These are phyloP conservation scores for Elsinoe batatas DNA, from an alignment of 2,329 filamentous ascomycete genomes.

Conservation along the genomic window DNA sequence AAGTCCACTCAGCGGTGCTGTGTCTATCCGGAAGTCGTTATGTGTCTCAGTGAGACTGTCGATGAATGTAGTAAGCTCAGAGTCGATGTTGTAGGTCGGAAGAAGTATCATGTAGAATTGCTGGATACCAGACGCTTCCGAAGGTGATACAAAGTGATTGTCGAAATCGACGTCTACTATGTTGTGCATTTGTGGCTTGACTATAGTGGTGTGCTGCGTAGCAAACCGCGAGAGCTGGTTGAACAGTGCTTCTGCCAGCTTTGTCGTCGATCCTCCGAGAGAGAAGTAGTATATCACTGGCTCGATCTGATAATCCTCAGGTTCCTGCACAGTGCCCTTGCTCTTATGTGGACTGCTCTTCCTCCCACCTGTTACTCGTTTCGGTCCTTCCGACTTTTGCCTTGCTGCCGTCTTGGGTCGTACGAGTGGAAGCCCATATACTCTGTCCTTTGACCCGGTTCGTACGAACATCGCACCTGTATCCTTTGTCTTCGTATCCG, in stretches of 20 bases:
- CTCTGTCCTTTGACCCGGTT: not conserved
- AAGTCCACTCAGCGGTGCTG: conserved; percentile 63
- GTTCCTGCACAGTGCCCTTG: conserved; percentile 8
- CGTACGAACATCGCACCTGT: not conserved
- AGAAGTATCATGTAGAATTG: conserved; percentile 77
- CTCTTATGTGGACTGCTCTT: conserved; percentile 15
- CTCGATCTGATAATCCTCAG: conserved; percentile 40
- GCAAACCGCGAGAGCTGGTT: conserved; percentile 41
- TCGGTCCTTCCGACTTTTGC: conserved; percentile 18
- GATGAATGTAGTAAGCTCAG: conserved; percentile 77
- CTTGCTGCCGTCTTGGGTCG: not conserved
- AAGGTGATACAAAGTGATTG: conserved; percentile 75
- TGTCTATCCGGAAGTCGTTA: conserved; percentile 93
- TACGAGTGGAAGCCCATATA: not conserved
- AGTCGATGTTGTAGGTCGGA: conserved; percentile 92
- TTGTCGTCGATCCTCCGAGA: conserved; percentile 72
- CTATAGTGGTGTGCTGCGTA: conserved; percentile 25
- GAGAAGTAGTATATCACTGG: conserved; percentile 83
- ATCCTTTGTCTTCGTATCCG: conserved; percentile 10
- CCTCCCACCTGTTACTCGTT: conserved; percentile 22
- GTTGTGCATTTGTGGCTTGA: conserved; percentile 60
- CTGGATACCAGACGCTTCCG: conserved; percentile 39
- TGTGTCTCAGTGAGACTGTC: conserved; percentile 86
- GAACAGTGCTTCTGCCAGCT: conserved; percentile 56
- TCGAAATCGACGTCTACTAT: conserved; percentile 84